Evolutionary conservation across 2,329 filamentous ascomycete genomes (phyloP).

Genomic region (Aureobasidium zeae): DNA sequence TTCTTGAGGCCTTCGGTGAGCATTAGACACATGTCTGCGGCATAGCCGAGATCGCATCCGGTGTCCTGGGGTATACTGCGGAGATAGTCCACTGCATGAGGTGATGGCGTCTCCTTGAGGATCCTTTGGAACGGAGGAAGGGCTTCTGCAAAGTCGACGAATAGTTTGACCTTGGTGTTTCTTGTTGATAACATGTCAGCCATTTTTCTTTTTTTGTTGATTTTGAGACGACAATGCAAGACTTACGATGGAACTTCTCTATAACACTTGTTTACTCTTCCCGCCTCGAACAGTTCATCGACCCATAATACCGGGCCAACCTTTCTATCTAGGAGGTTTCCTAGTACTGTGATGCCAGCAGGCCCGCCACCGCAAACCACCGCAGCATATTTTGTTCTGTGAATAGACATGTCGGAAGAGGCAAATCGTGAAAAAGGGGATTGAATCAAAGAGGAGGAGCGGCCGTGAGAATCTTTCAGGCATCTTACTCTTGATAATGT

Average conservation of each 20-base stretch:
- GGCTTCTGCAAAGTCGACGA: slow-evolving; percentile 48
- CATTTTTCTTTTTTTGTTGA: slow-evolving; percentile 6
- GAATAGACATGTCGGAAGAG: slow-evolving; percentile 18
- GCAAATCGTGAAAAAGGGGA: background rate
- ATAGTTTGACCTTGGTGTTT: slow-evolving; percentile 54
- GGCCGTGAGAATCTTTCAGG: background rate
- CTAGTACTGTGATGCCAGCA: slow-evolving; percentile 50
- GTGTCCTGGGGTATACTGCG: slow-evolving; percentile 46
- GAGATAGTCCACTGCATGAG: slow-evolving; percentile 48
- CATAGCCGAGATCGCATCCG: slow-evolving; percentile 49
- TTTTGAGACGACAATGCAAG: slow-evolving; percentile 6
- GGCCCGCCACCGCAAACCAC: slow-evolving; percentile 52
- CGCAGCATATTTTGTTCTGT: slow-evolving; percentile 36
- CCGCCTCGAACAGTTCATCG: slow-evolving; percentile 46
- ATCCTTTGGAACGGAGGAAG: slow-evolving; percentile 46
- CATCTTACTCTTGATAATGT: slow-evolving; percentile 4
- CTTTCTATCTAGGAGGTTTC: slow-evolving; percentile 50
- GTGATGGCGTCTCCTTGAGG: slow-evolving; percentile 37
- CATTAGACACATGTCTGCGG: slow-evolving; percentile 46
- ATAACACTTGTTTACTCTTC: slow-evolving; percentile 40
- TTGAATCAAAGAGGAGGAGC: background rate
- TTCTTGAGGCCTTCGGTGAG: slow-evolving; percentile 39
- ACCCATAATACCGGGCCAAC: slow-evolving; percentile 48
- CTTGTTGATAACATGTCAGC: too few relatives aligned
- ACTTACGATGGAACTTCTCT: slow-evolving; percentile 49